phyloP scores from a whole-genome alignment of 2,329 filamentous ascomycete genomes.

The Aureobasidium namibiae region DNA sequence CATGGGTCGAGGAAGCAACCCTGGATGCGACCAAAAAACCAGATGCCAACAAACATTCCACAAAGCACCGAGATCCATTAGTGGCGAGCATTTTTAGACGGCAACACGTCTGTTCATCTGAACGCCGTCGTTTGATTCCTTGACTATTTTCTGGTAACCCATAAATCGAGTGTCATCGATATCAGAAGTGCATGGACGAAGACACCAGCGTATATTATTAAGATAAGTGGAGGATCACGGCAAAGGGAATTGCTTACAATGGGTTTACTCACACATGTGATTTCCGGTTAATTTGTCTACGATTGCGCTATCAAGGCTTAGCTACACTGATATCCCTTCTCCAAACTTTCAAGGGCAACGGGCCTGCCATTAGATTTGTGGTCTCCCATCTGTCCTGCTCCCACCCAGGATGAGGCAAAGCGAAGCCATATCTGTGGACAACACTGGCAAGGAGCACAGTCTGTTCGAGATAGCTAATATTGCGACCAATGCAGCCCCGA shows the following conservation, averaged over 20 bases:
- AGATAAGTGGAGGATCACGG: not conserved
- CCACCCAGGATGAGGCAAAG: not conserved
- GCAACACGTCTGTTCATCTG: too few relatives aligned
- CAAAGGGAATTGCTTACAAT: not conserved
- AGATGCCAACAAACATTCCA: too few relatives aligned
- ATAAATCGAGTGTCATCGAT: too few relatives aligned
- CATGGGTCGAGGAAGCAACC: too few relatives aligned
- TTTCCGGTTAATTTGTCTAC: not conserved
- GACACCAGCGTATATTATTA: too few relatives aligned
- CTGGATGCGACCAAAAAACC: too few relatives aligned
- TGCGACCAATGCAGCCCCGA: conserved; percentile 21
- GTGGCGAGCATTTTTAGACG: too few relatives aligned
- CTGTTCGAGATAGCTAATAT: conserved; percentile 23
- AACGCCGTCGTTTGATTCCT: too few relatives aligned
- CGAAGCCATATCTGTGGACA: conserved; percentile 32
- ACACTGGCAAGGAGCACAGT: conserved; percentile 22
- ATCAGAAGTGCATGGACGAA: too few relatives aligned
- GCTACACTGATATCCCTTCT: not conserved
- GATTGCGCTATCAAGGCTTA: not conserved
- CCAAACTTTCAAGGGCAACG: not conserved
- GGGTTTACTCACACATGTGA: not conserved
- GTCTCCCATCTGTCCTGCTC: not conserved
- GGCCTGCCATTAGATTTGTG: not conserved
- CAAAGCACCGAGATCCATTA: too few relatives aligned
- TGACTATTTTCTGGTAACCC: too few relatives aligned